These are phyloP conservation scores for Globisporangium paroecandrum DNA, from an alignment of 352 stramenopile species.

Conservation along the genomic window DNA sequence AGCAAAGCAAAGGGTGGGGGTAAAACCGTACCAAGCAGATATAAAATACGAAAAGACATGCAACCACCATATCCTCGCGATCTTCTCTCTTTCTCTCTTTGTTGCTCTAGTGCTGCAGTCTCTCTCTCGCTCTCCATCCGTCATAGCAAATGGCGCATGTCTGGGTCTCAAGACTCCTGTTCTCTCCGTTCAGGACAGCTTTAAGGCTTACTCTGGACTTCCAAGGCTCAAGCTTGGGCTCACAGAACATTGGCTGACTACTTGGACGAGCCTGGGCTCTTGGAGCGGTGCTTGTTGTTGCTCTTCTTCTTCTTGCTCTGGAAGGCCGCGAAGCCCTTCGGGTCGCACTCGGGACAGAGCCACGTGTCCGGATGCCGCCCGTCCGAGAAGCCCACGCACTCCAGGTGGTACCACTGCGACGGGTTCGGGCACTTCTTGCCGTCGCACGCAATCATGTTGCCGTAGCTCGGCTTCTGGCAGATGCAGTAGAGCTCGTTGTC, in stretches of 20 bases:
- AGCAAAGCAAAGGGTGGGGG: neutral
- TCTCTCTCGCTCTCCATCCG: neutral
- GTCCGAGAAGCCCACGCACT: conserved; percentile 81
- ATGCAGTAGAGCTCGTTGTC: conserved; percentile 89
- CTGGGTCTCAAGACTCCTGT: neutral
- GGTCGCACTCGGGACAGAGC: conserved; percentile 84
- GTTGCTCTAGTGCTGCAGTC: neutral
- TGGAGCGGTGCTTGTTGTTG: conserved; percentile 57
- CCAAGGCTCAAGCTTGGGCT: neutral
- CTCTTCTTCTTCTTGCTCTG: conserved; percentile 87
- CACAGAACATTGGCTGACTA: neutral
- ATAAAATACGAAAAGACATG: conserved; percentile 2
- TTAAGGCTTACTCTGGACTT: neutral
- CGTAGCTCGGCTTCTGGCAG: conserved; percentile 83
- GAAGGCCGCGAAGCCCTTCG: conserved; percentile 72
- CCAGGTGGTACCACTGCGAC: conserved; percentile 86
- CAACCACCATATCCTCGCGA: neutral
- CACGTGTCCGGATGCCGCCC: conserved; percentile 81
- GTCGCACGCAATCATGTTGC: conserved; percentile 88
- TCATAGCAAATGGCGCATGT: neutral
- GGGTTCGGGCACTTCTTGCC: conserved; percentile 85
- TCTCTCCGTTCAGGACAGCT: neutral
- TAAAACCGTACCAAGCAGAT: conserved; percentile 2
- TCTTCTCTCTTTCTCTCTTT: neutral
- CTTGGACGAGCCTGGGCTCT: conserved; percentile 54